Evolutionary conservation across 75 land plant species (phyloP).

Genomic region (Selaginella moellendorffii): DNA sequence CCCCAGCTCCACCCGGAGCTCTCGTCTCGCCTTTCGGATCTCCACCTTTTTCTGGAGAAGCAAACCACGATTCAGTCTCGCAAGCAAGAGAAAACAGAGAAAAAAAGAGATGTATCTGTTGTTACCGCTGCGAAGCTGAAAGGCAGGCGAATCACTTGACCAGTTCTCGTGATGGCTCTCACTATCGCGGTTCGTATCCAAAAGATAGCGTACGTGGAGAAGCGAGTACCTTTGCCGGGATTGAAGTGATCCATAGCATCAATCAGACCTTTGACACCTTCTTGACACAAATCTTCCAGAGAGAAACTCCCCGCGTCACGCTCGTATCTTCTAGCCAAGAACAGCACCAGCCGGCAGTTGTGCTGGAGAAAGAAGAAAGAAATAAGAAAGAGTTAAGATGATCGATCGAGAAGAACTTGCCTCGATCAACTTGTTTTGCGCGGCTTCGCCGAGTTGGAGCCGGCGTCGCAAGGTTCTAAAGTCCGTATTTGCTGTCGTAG

Average conservation of each 20-base stretch:
- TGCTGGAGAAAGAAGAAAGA: constrained; percentile 35
- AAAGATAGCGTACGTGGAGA: constrained; percentile 84
- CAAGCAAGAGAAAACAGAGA: too few relatives aligned
- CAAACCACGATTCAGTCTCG: too few relatives aligned
- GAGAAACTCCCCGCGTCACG: constrained; percentile 33
- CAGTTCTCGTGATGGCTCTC: constrained; percentile 56
- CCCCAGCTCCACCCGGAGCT: constrained; percentile 36
- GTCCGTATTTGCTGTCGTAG: constrained; percentile 38
- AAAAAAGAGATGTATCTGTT: neutral
- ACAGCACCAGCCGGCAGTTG: constrained; percentile 75
- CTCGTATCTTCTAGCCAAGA: constrained; percentile 66
- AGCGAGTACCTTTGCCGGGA: constrained; percentile 50
- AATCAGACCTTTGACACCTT: constrained; percentile 76
- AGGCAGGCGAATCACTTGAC: constrained; percentile 33
- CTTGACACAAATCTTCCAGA: constrained; percentile 82
- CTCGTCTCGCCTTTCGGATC: constrained; percentile 45
- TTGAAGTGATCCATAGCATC: constrained; percentile 86
- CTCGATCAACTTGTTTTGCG: constrained; percentile 82
- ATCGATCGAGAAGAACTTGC: constrained; percentile 15
- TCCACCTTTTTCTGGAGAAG: constrained; percentile 51
- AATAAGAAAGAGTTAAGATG: neutral
- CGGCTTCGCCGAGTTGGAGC: constrained; percentile 54
- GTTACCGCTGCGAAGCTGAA: constrained; percentile 21
- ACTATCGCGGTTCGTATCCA: constrained; percentile 86
- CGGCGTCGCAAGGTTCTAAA: constrained; percentile 33